These are phyloP conservation scores for Arthroderma uncinatum DNA, from an alignment of 2,329 filamentous ascomycete genomes.

Conservation along the genomic window DNA sequence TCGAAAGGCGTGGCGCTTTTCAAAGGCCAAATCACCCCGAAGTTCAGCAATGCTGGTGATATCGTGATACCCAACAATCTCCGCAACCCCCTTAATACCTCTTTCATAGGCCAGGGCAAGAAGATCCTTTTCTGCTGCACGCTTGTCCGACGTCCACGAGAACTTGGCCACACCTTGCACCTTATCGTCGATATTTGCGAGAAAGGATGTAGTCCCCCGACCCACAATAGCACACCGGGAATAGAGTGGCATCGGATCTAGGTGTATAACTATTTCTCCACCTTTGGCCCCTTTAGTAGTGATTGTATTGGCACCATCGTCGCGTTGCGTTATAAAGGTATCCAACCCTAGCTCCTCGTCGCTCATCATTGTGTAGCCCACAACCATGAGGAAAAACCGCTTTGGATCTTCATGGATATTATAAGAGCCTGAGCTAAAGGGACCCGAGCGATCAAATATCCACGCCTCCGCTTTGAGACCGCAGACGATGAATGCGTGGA, in stretches of 20 bases:
- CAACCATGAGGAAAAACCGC: slow-evolving; percentile 21
- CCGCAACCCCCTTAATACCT: slow-evolving; percentile 21
- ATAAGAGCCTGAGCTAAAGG: slow-evolving; percentile 23
- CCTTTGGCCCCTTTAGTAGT: neutral
- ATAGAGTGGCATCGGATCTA: slow-evolving; percentile 2
- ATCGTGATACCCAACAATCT: slow-evolving; percentile 19
- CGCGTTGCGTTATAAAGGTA: slow-evolving; percentile 19
- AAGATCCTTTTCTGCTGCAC: slow-evolving; percentile 18
- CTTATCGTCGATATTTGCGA: slow-evolving; percentile 8
- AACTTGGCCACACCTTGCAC: slow-evolving; percentile 25
- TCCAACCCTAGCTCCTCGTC: slow-evolving; percentile 25
- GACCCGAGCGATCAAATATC: slow-evolving; percentile 27
- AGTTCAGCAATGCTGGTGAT: slow-evolving; percentile 22
- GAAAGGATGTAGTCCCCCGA: slow-evolving; percentile 20
- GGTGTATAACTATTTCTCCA: neutral
- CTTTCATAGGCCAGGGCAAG: slow-evolving; percentile 19
- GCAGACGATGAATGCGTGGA: slow-evolving; percentile 23
- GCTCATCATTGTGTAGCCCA: slow-evolving; percentile 24
- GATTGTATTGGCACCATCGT: neutral
- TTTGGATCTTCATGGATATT: slow-evolving; percentile 24
- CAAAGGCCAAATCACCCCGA: slow-evolving; percentile 19
- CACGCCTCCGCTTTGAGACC: slow-evolving; percentile 20
- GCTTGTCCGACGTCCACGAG: slow-evolving; percentile 23
- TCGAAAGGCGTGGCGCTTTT: slow-evolving; percentile 14
- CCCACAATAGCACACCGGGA: slow-evolving; percentile 17